Conservation (phyloP, 129 eudicot genomes). For the Helianthus annuus region DNA sequence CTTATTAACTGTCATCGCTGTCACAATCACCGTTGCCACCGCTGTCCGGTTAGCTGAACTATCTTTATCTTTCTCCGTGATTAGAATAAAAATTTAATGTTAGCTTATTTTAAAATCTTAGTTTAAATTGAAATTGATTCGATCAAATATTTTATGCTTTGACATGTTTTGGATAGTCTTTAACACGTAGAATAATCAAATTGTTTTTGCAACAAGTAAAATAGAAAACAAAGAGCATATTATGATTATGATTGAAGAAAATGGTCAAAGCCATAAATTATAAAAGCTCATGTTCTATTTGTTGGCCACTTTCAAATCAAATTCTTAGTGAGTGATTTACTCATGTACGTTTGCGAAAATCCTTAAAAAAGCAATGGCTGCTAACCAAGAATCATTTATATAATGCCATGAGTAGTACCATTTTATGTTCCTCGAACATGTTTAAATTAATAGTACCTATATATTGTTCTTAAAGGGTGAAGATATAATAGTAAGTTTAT, state of each 20-base stretch:
- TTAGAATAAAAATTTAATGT: too few relatives aligned
- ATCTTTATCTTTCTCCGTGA: too few relatives aligned
- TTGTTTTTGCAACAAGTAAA: slow-evolving; percentile 11
- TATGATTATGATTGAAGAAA: slow-evolving; percentile 17
- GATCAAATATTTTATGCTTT: background rate
- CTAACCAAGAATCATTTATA: slow-evolving; percentile 23
- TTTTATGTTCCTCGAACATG: slow-evolving; percentile 24
- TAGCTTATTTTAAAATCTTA: background rate
- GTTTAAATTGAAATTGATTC: background rate
- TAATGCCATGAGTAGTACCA: slow-evolving; percentile 7
- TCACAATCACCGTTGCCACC: too few relatives aligned
- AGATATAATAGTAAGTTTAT: too few relatives aligned
- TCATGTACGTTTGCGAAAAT: slow-evolving; percentile 20
- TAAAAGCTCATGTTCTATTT: slow-evolving; percentile 31
- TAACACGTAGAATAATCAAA: background rate
- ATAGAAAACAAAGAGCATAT: slow-evolving; percentile 1
- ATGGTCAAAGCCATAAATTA: slow-evolving; percentile 21
- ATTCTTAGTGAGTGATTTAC: background rate
- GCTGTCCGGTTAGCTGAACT: too few relatives aligned
- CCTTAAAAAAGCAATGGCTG: slow-evolving; percentile 26
- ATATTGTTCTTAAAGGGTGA: too few relatives aligned
- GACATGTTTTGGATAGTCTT: background rate
- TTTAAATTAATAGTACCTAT: too few relatives aligned
- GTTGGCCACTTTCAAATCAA: slow-evolving; percentile 31
- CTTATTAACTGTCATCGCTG: too few relatives aligned